Evolutionary conservation across 441 rosid genomes (phyloP).

Genomic region (Corymbia citriodora): DNA sequence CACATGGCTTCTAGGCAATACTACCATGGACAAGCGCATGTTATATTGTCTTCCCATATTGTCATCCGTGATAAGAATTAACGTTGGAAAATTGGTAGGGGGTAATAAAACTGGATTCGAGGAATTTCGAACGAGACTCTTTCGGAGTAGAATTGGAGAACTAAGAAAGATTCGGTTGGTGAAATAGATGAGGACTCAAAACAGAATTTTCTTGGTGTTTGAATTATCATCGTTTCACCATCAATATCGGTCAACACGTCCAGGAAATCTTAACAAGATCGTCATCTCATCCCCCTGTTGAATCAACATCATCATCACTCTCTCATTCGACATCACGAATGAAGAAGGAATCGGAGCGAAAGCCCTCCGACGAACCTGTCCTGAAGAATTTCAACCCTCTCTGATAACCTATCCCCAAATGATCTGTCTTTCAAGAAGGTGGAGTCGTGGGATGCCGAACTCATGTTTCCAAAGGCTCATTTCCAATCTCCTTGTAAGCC

Average conservation of each 20-base stretch:
- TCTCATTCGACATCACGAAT: constrained; percentile 45
- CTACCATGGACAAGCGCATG: neutral
- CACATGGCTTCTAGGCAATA: no score
- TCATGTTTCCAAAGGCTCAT: constrained; percentile 25
- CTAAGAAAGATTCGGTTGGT: no score
- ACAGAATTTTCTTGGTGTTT: no score
- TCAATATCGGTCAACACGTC: no score
- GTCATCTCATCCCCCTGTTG: no score
- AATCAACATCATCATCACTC: constrained; percentile 10
- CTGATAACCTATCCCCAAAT: constrained; percentile 23
- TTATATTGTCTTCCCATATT: neutral
- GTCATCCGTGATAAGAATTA: neutral
- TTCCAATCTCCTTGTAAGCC: neutral
- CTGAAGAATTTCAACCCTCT: constrained; percentile 1
- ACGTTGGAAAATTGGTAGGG: neutral
- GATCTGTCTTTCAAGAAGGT: constrained; percentile 26
- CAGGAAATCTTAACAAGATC: no score
- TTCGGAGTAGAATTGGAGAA: neutral
- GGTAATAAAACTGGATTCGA: neutral
- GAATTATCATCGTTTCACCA: no score
- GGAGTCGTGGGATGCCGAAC: constrained; percentile 20
- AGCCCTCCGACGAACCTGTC: constrained; percentile 18
- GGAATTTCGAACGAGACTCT: neutral
- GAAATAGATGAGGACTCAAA: no score
- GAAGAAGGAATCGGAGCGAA: constrained; percentile 36